phyloP scores from a whole-genome alignment of 192 early-diverging fungal genomes.

The Umbelopsis vinacea region DNA sequence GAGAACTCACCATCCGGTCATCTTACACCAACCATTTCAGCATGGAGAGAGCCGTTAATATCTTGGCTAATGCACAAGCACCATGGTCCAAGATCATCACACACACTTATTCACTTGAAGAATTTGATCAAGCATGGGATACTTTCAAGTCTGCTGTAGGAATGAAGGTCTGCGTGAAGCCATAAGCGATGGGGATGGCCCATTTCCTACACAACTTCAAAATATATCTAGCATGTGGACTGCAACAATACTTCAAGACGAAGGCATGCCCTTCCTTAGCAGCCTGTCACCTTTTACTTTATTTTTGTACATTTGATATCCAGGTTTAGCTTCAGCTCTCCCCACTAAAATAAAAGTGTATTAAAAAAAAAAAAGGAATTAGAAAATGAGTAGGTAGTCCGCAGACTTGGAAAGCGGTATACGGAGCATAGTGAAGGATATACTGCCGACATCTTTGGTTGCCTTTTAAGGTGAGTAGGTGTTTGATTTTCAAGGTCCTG shows the following conservation, averaged over 20 bases:
- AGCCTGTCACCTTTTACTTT: no score
- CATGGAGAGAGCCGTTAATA: constrained; percentile 55
- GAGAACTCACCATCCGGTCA: constrained; percentile 55
- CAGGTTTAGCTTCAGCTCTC: no score
- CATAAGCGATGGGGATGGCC: constrained; percentile 22
- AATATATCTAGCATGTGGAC: no score
- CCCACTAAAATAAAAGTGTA: not conserved
- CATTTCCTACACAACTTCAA: no score
- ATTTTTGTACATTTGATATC: no score
- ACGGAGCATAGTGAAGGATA: not conserved
- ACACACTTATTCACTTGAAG: constrained; percentile 45
- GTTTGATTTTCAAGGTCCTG: not conserved
- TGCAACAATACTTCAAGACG: no score
- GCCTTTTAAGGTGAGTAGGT: constrained; percentile 8
- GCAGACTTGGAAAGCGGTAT: not conserved
- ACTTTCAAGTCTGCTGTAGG: constrained; percentile 44
- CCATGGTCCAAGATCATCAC: constrained; percentile 49
- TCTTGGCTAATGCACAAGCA: constrained; percentile 43
- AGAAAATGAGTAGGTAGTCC: not conserved
- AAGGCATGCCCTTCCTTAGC: no score
- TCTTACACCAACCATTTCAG: constrained; percentile 57
- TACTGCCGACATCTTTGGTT: not conserved
- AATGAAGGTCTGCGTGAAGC: constrained; percentile 54
- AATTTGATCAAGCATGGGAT: constrained; percentile 55
- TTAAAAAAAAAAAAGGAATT: no score